Evolutionary conservation across 2,329 filamentous ascomycete species (phyloP).

Genomic region (Phaeosphaeriaceae sp.): DNA sequence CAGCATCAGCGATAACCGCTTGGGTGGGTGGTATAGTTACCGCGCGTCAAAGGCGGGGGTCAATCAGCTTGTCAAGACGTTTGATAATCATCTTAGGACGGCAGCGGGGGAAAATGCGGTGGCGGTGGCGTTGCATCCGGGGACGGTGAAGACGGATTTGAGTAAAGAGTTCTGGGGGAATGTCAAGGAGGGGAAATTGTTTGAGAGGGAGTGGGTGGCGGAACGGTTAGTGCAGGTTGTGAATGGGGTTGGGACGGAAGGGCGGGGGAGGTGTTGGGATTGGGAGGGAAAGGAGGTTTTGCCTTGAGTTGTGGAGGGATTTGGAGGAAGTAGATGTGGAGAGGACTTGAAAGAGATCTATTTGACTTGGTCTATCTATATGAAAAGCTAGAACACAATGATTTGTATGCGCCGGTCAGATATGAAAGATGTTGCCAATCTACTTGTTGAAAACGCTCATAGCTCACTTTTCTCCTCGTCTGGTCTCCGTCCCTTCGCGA

Average conservation of each 20-base stretch:
- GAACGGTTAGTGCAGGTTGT: constrained; percentile 70
- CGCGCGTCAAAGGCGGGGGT: constrained; percentile 78
- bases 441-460: not conserved
- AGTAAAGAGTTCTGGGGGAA: constrained; percentile 75
- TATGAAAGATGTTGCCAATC: too few relatives aligned
- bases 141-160: constrained; percentile 78
- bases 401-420: not conserved
- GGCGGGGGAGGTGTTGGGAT: constrained; percentile 50
- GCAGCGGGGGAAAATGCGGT: constrained; percentile 68
- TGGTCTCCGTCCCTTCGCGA: constrained; percentile 60
- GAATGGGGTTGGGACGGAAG: constrained; percentile 66
- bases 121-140: constrained; percentile 76
- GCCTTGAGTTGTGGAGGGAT: constrained; percentile 28
- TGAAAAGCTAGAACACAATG: not conserved
- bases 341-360: not conserved
- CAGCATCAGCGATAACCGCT: constrained; percentile 72
- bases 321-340: not conserved
- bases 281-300: constrained; percentile 49
- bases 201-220: constrained; percentile 71
- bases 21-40: constrained; percentile 85
- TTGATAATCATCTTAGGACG: constrained; percentile 70
- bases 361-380: too few relatives aligned
- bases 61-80: constrained; percentile 72
- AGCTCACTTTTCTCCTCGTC: constrained; percentile 34
- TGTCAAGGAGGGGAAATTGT: constrained; percentile 68